Percentiles rank a stretch among this genome's conserved stretches.
These are phyloP conservation scores for Podospora anserina DNA, from an alignment of 495 filamentous ascomycete genomes.

Conservation along the genomic window DNA sequence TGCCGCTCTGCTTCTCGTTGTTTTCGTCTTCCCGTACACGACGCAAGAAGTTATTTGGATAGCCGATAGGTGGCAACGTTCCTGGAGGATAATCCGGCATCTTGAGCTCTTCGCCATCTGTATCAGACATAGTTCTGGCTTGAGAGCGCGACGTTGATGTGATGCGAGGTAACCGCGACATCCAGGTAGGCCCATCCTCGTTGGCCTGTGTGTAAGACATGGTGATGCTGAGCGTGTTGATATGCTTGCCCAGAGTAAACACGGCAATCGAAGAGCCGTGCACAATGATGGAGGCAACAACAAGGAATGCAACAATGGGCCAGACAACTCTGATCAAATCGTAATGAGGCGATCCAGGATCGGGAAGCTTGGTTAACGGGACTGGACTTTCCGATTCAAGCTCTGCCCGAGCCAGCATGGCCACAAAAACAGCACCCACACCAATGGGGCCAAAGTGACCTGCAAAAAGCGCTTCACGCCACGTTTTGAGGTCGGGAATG, in stretches of 20 bases:
- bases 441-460: constrained; percentile 98
- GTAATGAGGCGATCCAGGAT: constrained; percentile 52
- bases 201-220: constrained; percentile 90
- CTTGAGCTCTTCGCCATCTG: constrained; percentile 52
- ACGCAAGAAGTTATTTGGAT: constrained; percentile 79
- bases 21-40: constrained; percentile 74
- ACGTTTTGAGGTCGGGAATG: constrained; percentile 96
- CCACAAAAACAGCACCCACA: constrained; percentile 94
- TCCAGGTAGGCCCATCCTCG: constrained; percentile 90
- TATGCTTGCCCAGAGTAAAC: constrained; percentile 95
- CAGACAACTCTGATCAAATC: constrained; percentile 80
- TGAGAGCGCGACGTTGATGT: constrained; percentile 82
- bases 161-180: constrained; percentile 89
- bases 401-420: constrained; percentile 86
- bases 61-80: constrained; percentile 67
- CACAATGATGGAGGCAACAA: constrained; percentile 90
- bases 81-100: constrained; percentile 69
- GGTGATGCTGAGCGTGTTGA: constrained; percentile 93
- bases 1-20: constrained; percentile 33
- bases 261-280: constrained; percentile 98
- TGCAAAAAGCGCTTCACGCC: constrained; percentile 96
- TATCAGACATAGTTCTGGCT: constrained; percentile 64
- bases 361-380: constrained; percentile 62
- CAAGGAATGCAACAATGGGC: constrained; percentile 93
- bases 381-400: constrained; percentile 70